Conservation (phyloP, 768 basidiomycete species). For the Hypholoma sublateritium region DNA sequence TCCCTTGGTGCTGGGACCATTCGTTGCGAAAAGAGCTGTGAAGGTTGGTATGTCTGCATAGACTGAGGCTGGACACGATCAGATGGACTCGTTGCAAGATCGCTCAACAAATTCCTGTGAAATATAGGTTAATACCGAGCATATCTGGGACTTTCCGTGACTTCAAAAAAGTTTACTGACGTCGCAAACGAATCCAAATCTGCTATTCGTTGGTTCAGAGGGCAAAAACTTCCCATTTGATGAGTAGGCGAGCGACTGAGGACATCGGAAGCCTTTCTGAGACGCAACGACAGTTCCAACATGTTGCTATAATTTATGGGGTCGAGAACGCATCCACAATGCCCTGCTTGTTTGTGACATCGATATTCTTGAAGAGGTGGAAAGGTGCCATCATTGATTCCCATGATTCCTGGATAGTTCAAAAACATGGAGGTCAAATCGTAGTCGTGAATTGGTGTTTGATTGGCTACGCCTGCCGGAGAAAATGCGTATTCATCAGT, state of each 20-base stretch:
- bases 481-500: conserved; percentile 41
- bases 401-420: conserved; percentile 30
- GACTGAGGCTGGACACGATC: conserved; percentile 10
- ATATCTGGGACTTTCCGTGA: background rate
- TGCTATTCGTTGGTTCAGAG: conserved; percentile 42
- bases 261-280: conserved; percentile 57
- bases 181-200: conserved; percentile 53
- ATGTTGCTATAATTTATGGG: conserved; percentile 53
- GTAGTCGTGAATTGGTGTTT: conserved; percentile 27
- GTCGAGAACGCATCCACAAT: conserved; percentile 63
- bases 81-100: conserved; percentile 28
- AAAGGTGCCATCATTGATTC: conserved; percentile 20
- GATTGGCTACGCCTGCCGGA: conserved; percentile 25
- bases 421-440: conserved; percentile 43
- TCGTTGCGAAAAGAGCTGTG: conserved; percentile 17
- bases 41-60: conserved; percentile 6
- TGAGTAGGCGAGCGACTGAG: conserved; percentile 47
- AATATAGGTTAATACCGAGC: conserved; percentile 4
- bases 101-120: conserved; percentile 41
- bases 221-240: conserved; percentile 35
- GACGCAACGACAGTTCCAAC: conserved; percentile 63
- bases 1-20: conserved; percentile 9
- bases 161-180: conserved; percentile 32
- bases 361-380: conserved; percentile 22
- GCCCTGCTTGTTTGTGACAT: conserved; percentile 31